A percentile compares a stretch with the other conserved stretches of the same genome.
Conservation (phyloP, 2,329 filamentous ascomycete genomes). For the Xylariaceae sp. region DNA sequence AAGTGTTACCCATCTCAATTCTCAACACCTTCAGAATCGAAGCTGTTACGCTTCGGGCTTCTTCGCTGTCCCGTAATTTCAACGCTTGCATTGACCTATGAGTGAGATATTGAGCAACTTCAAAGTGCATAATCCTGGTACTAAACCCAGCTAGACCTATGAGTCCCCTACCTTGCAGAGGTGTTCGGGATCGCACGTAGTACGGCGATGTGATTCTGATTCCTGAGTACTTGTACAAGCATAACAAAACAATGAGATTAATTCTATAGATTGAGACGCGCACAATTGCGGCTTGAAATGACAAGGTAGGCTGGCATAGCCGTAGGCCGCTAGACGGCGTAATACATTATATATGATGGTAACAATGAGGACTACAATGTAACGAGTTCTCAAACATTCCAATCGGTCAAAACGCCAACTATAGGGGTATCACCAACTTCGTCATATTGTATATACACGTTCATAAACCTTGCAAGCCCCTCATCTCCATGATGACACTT, state of each 20-base stretch:
- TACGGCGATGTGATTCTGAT: no score
- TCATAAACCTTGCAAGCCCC: constrained; percentile 21
- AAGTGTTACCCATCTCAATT: neutral
- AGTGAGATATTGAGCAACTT: no score
- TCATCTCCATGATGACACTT: constrained; percentile 32
- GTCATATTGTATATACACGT: constrained; percentile 11
- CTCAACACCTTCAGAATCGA: neutral
- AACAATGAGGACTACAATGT: neutral
- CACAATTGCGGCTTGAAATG: neutral
- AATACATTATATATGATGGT: neutral
- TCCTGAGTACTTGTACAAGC: neutral
- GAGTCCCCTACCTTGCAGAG: no score
- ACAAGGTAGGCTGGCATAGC: neutral
- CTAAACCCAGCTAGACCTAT: no score
- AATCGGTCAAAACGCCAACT: constrained; percentile 17
- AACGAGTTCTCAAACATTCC: neutral
- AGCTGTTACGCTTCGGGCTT: neutral
- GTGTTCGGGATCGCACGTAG: no score
- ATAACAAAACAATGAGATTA: neutral
- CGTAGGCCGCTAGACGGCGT: neutral
- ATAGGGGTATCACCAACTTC: constrained; percentile 26
- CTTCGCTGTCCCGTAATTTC: neutral
- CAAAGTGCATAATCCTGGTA: no score
- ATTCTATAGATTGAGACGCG: neutral
- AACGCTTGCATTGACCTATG: neutral